A percentile compares a stretch with the other conserved stretches of the same genome.
These are phyloP conservation scores for Hypoxylon sp. DNA, from an alignment of 2,329 filamentous ascomycete species.

Conservation along the genomic window DNA sequence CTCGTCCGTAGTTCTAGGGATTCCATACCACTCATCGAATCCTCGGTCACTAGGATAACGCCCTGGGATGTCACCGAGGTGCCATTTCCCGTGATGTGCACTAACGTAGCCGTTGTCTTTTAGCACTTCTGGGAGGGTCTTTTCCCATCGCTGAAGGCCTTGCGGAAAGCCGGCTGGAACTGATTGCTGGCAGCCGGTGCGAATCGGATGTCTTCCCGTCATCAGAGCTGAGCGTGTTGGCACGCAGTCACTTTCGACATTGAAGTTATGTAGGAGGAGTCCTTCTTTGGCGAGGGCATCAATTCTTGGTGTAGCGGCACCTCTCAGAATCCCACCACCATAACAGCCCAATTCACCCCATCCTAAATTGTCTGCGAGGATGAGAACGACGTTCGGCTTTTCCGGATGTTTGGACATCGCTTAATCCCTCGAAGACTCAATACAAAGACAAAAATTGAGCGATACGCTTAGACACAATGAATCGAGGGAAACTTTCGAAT, in stretches of 20 bases:
- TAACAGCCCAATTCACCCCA: not conserved
- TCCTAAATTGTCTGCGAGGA: not conserved
- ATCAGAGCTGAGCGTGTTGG: not conserved
- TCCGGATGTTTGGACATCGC: not conserved
- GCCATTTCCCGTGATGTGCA: not conserved
- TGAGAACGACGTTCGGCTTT: not conserved
- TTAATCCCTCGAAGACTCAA: not conserved
- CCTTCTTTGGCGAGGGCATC: not conserved
- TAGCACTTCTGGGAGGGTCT: not conserved
- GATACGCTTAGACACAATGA: not conserved
- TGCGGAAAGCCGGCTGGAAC: not conserved
- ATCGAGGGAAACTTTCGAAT: not conserved
- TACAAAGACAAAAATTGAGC: not conserved
- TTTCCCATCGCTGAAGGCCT: not conserved
- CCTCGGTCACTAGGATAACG: not conserved
- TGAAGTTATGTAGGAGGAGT: not conserved
- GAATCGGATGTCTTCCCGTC: not conserved
- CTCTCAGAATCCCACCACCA: not conserved
- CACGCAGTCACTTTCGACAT: slow-evolving; percentile 1
- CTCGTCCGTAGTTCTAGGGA: not conserved
- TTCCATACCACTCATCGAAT: not conserved
- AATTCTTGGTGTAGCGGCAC: not conserved
- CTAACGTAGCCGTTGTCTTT: not conserved
- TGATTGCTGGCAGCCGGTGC: slow-evolving; percentile 1
- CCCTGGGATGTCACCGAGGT: not conserved